A percentile compares a stretch with the other conserved stretches of the same genome.
Evolutionary conservation across 495 filamentous ascomycete species (phyloP).

Genomic region (Neurospora sublineolata): DNA sequence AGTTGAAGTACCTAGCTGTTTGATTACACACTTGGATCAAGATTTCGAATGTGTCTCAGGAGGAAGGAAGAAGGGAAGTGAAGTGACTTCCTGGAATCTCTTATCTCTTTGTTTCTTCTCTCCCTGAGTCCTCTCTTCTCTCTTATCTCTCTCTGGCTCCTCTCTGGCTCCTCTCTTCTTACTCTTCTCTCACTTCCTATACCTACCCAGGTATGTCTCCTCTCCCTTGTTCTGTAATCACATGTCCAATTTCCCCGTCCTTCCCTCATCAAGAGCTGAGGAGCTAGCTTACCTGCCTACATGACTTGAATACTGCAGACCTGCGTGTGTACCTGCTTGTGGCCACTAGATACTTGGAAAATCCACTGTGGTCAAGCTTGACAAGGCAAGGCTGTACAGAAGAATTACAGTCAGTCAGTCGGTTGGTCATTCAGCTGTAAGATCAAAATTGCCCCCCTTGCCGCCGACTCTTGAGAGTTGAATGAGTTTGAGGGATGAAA

Average conservation of each 20-base stretch:
- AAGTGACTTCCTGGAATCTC: neutral
- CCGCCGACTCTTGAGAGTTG: neutral
- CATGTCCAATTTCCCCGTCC: neutral
- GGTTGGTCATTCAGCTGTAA: neutral
- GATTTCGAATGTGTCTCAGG: neutral
- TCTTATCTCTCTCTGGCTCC: neutral
- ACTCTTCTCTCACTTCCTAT: neutral
- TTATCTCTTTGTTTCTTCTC: neutral
- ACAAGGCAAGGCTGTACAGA: neutral
- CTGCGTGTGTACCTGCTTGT: neutral
- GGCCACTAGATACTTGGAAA: neutral
- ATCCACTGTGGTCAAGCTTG: neutral
- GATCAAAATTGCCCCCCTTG: neutral
- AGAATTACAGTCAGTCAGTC: neutral
- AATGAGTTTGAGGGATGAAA: neutral
- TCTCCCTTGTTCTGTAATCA: neutral
- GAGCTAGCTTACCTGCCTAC: neutral
- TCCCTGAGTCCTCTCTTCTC: neutral
- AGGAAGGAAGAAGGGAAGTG: neutral
- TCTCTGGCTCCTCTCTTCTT: neutral
- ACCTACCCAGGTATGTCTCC: neutral
- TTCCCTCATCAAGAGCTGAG: neutral
- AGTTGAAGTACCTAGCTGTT: neutral
- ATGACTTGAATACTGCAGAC: neutral
- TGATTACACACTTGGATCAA: neutral